Evolutionary conservation across 2,329 filamentous ascomycete species (phyloP).

Genomic region (Coniochaeta ligniaria): DNA sequence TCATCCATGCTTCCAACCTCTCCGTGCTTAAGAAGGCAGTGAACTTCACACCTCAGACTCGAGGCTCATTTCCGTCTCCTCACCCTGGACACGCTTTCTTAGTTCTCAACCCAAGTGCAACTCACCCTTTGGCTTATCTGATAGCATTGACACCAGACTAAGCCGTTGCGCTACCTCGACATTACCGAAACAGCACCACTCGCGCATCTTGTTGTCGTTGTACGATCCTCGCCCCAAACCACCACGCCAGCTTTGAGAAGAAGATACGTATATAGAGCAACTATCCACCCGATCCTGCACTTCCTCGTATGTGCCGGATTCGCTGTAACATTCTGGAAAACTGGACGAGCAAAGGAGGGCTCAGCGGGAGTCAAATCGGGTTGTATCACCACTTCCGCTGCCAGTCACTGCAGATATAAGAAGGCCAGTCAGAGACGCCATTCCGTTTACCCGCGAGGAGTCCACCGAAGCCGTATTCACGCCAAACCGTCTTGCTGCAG

Average conservation of each 20-base stretch:
- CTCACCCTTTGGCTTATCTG: not conserved
- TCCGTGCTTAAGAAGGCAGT: not conserved
- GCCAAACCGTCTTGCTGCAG: not conserved
- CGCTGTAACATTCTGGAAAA: not conserved
- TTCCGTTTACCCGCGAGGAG: not conserved
- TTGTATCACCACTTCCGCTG: not conserved
- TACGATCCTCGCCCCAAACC: not conserved
- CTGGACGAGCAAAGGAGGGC: not conserved
- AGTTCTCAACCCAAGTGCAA: not conserved
- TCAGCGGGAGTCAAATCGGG: not conserved
- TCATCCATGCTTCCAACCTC: slow-evolving; percentile 10
- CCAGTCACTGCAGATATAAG: not conserved
- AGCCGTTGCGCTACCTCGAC: not conserved
- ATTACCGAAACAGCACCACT: not conserved
- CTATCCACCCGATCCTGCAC: not conserved
- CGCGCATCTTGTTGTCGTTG: not conserved
- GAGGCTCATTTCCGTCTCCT: not conserved
- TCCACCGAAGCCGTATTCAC: not conserved
- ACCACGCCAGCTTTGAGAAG: not conserved
- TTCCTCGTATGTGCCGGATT: not conserved
- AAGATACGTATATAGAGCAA: not conserved
- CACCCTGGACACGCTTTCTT: not conserved
- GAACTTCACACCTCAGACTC: not conserved
- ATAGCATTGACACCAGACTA: not conserved
- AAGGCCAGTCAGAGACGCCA: not conserved